Evolutionary conservation across 2,329 filamentous ascomycete species (phyloP), one percentile per base, ranked within the genome.

Genomic region (Colletotrichum theobromicola): DNA sequence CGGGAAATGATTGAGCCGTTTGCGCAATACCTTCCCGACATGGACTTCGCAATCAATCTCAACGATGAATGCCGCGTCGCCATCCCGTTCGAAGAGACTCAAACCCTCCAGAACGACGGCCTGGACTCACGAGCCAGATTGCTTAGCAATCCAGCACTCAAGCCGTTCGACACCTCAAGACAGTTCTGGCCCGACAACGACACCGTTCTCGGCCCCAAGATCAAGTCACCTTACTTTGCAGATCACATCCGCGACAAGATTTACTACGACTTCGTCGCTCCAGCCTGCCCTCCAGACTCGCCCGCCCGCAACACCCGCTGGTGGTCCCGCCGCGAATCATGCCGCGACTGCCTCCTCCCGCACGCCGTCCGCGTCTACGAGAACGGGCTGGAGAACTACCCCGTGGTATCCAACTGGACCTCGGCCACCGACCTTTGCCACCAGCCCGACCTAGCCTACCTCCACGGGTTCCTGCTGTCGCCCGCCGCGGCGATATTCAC

Each of bases 31-130:
- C 85, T 97, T 26, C 94, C 94, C 1, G 91, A 95, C 76, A 94
- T 96, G 93, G 93, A 95, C 77, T 83, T 97, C 37, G 92, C 93
- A 0, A 93, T 96, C 84, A 97, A 97, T 81, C 87, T 93, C 15
- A 42, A 84, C 79, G 21, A 82, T 67, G 28, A 80, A 77, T 30
- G 76, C 71, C 82, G 73, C 80, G 79, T n/a, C 83, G 83, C 15
- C 73, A 60, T 75, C 24, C 64, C 73, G 3, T 64, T 69, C 4
- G 73, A 75, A 28, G 42, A 65, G 7, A 55, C 55, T 6, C 32
- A 42, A 32, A n/a, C 13, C n/a, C 67, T 76, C 5, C 30, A 50
- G 15, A 55, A n/a, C 24, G 16, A 42, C 8, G 72, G 53, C 9
- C 50, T 24, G 3, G n/a, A 35, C 6, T 35, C 67, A 3, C 50